A percentile compares a stretch with the other conserved stretches of the same genome.
Evolutionary conservation across 306 rosid genomes (phyloP).

Genomic region (Hippophae rhamnoides): DNA sequence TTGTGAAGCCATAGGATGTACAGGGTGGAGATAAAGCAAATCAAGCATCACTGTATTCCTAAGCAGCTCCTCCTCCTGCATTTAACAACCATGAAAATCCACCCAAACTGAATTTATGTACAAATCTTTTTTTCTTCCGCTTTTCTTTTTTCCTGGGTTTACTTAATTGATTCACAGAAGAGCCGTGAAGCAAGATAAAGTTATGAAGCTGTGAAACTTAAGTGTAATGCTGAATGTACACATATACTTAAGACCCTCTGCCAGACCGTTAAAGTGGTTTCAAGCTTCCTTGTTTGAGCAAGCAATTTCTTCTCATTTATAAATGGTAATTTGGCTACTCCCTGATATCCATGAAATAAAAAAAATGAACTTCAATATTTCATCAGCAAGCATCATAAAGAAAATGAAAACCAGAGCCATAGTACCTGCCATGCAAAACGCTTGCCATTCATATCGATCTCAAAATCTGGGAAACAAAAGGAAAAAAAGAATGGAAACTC

Average conservation of each 20-base stretch:
- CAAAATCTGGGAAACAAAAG: slow-evolving; percentile 51
- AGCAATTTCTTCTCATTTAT: slow-evolving; percentile 81
- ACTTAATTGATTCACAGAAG: neutral
- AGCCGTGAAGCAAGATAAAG: neutral
- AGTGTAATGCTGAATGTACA: neutral
- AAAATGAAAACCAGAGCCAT: neutral
- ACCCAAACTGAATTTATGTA: slow-evolving; percentile 20
- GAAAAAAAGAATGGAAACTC: slow-evolving; percentile 10
- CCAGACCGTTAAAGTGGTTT: slow-evolving; percentile 75
- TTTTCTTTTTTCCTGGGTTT: slow-evolving; percentile 1
- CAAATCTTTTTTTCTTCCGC: slow-evolving; percentile 16
- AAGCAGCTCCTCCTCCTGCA: slow-evolving; percentile 70
- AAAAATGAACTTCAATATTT: slow-evolving; percentile 10
- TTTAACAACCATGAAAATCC: neutral
- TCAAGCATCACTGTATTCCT: slow-evolving; percentile 73
- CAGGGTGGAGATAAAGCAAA: slow-evolving; percentile 59
- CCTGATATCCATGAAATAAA: slow-evolving; percentile 40
- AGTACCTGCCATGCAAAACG: slow-evolving; percentile 93
- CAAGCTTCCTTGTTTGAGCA: slow-evolving; percentile 68
- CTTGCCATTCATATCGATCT: slow-evolving; percentile 98
- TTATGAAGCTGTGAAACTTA: neutral
- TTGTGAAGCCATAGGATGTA: slow-evolving; percentile 56
- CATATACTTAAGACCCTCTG: slow-evolving; percentile 5
- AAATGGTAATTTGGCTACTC: slow-evolving; percentile 93
- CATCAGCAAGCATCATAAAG: slow-evolving; percentile 1